Evolutionary conservation across 2,329 filamentous ascomycete species (phyloP).

Genomic region (Trichoderma pleuroti): DNA sequence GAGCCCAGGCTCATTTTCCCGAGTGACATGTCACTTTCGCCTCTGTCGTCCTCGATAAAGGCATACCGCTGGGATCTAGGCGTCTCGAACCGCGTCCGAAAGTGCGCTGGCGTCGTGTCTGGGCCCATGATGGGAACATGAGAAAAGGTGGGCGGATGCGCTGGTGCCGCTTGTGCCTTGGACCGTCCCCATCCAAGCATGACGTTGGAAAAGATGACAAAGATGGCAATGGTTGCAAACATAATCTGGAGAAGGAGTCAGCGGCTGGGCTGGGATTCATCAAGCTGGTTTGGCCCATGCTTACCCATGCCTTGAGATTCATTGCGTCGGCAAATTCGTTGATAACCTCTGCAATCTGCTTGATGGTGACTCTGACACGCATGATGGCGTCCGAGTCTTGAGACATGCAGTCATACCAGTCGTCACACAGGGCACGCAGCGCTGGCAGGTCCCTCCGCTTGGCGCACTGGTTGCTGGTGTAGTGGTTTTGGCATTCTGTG

Average conservation of each 20-base stretch:
- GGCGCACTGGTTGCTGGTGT: conserved; percentile 70
- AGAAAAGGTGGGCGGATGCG: conserved; percentile 20
- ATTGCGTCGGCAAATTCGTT: conserved; percentile 92
- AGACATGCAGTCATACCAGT: conserved; percentile 86
- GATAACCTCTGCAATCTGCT: conserved; percentile 87
- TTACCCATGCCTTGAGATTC: conserved; percentile 69
- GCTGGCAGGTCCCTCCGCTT: conserved; percentile 61
- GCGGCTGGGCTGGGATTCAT: background rate
- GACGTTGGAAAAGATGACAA: conserved; percentile 13
- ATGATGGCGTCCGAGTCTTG: conserved; percentile 75
- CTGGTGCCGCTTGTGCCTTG: conserved; percentile 1
- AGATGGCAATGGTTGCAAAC: background rate
- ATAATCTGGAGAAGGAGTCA: background rate
- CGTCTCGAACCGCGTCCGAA: conserved; percentile 50
- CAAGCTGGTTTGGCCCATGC: conserved; percentile 20
- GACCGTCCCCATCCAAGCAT: conserved; percentile 6
- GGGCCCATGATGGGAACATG: conserved; percentile 27
- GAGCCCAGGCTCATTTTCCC: conserved; percentile 39
- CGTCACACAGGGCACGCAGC: conserved; percentile 67
- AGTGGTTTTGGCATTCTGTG: conserved; percentile 68
- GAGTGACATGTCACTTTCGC: conserved; percentile 52
- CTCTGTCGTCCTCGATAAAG: conserved; percentile 41
- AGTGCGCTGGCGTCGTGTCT: conserved; percentile 42
- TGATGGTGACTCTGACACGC: conserved; percentile 74
- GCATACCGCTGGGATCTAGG: conserved; percentile 43